Evolutionary conservation across 352 stramenopile species (phyloP).

Genomic region (Elongisporangium undulatum): DNA sequence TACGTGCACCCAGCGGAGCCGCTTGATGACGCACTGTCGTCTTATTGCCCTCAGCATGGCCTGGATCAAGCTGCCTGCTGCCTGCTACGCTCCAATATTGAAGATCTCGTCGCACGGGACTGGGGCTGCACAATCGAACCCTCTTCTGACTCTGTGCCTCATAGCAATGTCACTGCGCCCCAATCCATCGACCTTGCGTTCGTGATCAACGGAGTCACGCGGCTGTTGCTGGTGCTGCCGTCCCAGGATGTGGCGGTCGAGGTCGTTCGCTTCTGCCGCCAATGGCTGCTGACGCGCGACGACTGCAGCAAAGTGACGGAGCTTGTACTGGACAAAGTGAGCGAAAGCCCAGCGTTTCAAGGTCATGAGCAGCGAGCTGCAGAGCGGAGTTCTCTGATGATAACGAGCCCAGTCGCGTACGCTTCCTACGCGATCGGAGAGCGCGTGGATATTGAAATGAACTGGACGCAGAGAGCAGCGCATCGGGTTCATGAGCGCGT

Average conservation of each 20-base stretch:
- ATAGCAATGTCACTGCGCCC: background rate
- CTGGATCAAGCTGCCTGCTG: conserved; percentile 13
- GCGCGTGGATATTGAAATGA: conserved; percentile 40
- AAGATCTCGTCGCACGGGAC: conserved; percentile 25
- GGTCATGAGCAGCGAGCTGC: background rate
- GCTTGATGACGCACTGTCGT: conserved; percentile 20
- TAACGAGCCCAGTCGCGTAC: conserved; percentile 20
- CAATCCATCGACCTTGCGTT: conserved; percentile 11
- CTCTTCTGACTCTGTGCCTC: conserved; percentile 1
- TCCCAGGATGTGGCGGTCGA: conserved; percentile 31
- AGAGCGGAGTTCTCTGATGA: conserved; percentile 5
- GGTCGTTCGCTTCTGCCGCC: conserved; percentile 29
- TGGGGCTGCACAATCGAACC: conserved; percentile 37
- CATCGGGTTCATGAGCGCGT: conserved; percentile 12
- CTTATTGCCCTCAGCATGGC: conserved; percentile 21
- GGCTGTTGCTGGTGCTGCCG: conserved; percentile 10
- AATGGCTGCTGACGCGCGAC: conserved; percentile 11
- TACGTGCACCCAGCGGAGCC: conserved; percentile 30
- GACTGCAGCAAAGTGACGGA: conserved; percentile 32
- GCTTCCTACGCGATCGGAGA: conserved; percentile 30
- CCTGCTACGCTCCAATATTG: conserved; percentile 12
- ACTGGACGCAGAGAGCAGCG: conserved; percentile 13
- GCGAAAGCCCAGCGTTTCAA: conserved; percentile 11
- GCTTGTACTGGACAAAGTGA: conserved; percentile 12
- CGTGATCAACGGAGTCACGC: conserved; percentile 11